Evolutionary conservation across 257 asterid species (phyloP), one percentile per base, ranked within the genome.

Genomic region (Oldenlandia corymbosa): DNA sequence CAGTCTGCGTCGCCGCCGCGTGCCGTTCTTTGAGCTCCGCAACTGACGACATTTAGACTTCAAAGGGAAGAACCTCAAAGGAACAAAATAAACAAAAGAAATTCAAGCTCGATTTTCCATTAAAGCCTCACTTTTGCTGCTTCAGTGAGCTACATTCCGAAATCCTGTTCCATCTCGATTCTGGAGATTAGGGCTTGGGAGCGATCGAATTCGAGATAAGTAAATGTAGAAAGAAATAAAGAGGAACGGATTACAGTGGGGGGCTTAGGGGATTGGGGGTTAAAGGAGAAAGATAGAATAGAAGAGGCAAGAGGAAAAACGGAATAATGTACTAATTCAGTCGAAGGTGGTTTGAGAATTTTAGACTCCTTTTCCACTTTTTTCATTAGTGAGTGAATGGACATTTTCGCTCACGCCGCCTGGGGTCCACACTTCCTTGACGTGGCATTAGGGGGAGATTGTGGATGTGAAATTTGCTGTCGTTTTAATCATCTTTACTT

Each of bases 11-110:
- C 37, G 99, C 97, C 18, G 92, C 96, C 72, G 68, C 46, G 71
- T 90, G 99, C 75, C 97, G 92, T 83, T 93, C 96, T 72, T 85
- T 90, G 69, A 93, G 84, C 71, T 87, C 96, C 24, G 83, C 70
- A 42, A 87, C 94, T 67, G 99, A 93, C 96, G 99, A 93, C 96
- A 86, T 84, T 69, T 68, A 58, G 21, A 45, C 28, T 41, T 5
- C 26, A n/a, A n/a, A 8, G 60, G 10, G 16, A 8, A 56, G 18
- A 18, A 56, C 23, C 60, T 8, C 18, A 31, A 5, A 7, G 46
- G 39, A 9, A n/a, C n/a, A n/a, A n/a, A n/a, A n/a, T n/a, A 34
- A 57, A 3, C 13, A 34, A 23, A 9, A 57, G 41, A 48, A 61
- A 56, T 57, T 67, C 70, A 64, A 62, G 23, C 42, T 14, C 17